Conservation (phyloP, 2,329 filamentous ascomycete species). For the Colletotrichum chrysophilum region DNA sequence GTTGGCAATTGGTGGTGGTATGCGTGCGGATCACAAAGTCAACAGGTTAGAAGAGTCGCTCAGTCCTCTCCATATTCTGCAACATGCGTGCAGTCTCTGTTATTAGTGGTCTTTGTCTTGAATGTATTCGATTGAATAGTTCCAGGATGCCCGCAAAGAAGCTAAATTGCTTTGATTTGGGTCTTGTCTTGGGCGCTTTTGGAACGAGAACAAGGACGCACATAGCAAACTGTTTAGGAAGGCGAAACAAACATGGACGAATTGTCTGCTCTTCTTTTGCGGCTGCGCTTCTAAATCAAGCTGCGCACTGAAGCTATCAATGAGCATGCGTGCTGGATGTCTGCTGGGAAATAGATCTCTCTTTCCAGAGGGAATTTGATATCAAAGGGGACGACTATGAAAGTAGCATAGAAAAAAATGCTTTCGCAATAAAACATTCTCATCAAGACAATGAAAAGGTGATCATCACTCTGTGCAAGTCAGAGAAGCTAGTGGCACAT, state of each 20-base stretch:
- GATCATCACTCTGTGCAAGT: fast-evolving
- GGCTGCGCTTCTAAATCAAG: background rate
- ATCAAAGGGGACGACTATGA: background rate
- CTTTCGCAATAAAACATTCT: fast-evolving
- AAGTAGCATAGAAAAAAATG: fast-evolving
- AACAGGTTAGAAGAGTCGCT: background rate
- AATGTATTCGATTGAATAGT: fast-evolving
- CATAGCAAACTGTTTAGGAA: fast-evolving
- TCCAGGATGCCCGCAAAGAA: fast-evolving
- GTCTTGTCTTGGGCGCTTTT: background rate
- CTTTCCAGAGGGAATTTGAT: fast-evolving
- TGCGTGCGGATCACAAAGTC: background rate
- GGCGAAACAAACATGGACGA: fast-evolving
- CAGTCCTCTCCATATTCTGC: fast-evolving
- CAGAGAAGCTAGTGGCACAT: fast-evolving
- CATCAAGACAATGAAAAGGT: background rate
- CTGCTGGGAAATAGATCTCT: fast-evolving
- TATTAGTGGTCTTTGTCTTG: background rate
- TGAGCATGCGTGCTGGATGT: fast-evolving
- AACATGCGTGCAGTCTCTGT: background rate
- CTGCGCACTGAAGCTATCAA: background rate
- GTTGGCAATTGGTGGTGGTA: fast-evolving
- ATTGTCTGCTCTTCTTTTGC: background rate
- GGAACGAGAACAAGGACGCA: background rate
- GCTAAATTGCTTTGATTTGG: fast-evolving